phyloP scores from a whole-genome alignment of 2,329 filamentous ascomycete species.

The Pseudogymnoascus pannorum region DNA sequence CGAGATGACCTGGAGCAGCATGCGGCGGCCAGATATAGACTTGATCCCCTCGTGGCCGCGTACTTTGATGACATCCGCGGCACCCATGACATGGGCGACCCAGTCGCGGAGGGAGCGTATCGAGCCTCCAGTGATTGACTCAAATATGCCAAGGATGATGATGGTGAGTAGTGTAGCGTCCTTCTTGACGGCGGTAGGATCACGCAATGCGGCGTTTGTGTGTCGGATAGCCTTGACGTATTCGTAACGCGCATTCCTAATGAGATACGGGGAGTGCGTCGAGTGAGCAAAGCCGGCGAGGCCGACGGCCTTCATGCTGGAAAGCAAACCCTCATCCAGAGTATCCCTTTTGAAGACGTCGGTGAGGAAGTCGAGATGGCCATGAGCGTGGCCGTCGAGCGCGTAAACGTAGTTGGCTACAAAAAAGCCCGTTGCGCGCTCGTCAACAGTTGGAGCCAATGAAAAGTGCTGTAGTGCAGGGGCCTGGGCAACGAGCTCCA shows the following conservation, averaged over 20 bases:
- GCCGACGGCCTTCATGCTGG: slow-evolving; percentile 47
- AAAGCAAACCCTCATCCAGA: slow-evolving; percentile 40
- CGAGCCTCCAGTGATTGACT: slow-evolving; percentile 43
- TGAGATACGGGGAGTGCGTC: slow-evolving; percentile 29
- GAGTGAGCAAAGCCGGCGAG: slow-evolving; percentile 43
- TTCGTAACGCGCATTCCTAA: slow-evolving; percentile 42
- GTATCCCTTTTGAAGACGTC: slow-evolving; percentile 38
- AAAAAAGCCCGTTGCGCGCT: slow-evolving; percentile 23
- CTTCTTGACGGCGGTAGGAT: slow-evolving; percentile 37
- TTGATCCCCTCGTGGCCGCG: slow-evolving; percentile 42
- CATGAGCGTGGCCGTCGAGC: slow-evolving; percentile 29
- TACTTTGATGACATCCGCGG: slow-evolving; percentile 42
- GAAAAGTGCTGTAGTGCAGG: slow-evolving; percentile 28
- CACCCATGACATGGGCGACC: slow-evolving; percentile 47
- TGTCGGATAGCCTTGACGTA: slow-evolving; percentile 45
- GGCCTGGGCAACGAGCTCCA: slow-evolving; percentile 17
- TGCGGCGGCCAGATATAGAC: slow-evolving; percentile 38
- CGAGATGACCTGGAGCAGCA: slow-evolving; percentile 49
- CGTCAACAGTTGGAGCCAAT: slow-evolving; percentile 17
- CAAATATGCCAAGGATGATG: slow-evolving; percentile 47
- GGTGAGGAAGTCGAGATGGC: slow-evolving; percentile 46
- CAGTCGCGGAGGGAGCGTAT: slow-evolving; percentile 43
- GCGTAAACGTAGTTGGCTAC: slow-evolving; percentile 20
- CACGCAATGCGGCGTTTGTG: slow-evolving; percentile 42
- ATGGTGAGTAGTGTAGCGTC: slow-evolving; percentile 47